Percentiles rank a stretch among this genome's conserved stretches.
These are phyloP conservation scores for Calocybe gangraenosa DNA, from an alignment of 768 basidiomycete species.

Conservation along the genomic window DNA sequence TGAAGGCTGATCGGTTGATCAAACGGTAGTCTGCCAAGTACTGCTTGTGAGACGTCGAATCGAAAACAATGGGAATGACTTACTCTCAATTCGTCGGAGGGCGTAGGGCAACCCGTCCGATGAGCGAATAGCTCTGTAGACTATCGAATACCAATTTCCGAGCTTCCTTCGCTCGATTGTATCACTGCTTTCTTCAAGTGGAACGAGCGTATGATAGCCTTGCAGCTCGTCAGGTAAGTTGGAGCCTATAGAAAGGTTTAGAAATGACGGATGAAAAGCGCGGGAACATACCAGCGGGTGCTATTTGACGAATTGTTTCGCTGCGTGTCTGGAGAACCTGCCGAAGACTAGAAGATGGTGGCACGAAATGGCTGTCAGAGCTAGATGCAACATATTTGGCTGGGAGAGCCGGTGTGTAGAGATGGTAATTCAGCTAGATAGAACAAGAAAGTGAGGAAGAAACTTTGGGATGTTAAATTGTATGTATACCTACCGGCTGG, in stretches of 20 bases:
- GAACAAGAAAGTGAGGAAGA: constrained; percentile 8
- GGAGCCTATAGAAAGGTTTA: constrained; percentile 36
- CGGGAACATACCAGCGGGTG: constrained; percentile 29
- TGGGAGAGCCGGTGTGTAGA: constrained; percentile 76
- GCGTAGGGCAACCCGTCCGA: constrained; percentile 76
- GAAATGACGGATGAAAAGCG: constrained; percentile 10
- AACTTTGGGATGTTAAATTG: no score
- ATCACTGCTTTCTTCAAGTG: constrained; percentile 52
- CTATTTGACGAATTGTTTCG: constrained; percentile 57
- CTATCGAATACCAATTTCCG: constrained; percentile 78
- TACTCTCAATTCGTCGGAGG: constrained; percentile 86
- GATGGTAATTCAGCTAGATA: constrained; percentile 81
- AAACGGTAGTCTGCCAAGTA: constrained; percentile 69
- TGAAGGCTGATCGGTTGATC: constrained; percentile 76
- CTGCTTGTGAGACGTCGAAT: constrained; percentile 7
- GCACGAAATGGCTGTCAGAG: constrained; percentile 66
- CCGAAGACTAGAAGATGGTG: constrained; percentile 38
- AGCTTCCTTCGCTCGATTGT: constrained; percentile 66
- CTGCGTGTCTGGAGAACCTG: constrained; percentile 48
- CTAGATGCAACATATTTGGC: constrained; percentile 44
- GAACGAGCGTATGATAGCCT: constrained; percentile 84
- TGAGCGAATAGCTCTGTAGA: constrained; percentile 78
- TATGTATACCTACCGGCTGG: constrained; percentile 64
- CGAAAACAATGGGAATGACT: constrained; percentile 19
- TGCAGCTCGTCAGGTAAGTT: constrained; percentile 83